Base-by-base conservation (phyloP, 805 yeast genomes). In the Suhomyces kilbournensis region DNA sequence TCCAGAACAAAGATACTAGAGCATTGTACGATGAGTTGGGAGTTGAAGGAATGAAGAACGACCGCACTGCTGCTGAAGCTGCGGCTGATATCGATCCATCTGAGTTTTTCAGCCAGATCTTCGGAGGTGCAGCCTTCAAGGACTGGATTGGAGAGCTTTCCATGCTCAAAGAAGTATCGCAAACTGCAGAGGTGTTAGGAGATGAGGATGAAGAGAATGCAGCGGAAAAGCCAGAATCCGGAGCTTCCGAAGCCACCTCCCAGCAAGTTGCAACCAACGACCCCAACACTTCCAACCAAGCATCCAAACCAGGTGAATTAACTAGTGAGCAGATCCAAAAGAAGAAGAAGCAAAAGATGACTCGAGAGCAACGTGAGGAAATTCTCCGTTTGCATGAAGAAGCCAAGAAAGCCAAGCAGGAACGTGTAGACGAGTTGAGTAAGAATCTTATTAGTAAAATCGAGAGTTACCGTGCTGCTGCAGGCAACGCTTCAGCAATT, bases 71-170 rank as follows among this genome's bases (percentile, higher is more conserved):
- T 38, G 90, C 90, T 2, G 84, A 79, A 7, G 92, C 90, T 8
- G 88, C 85, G 53, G 89, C 85, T 52, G 76, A 71, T 19, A 62
- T 73, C 32, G 98, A 94, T 66, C 96, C 97, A 0, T 75, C 81
- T 49, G 97, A 92, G 65, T 86, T 90, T 62, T 90, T 94, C 70
- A 80, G 86, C 26, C 78, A 79, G 65, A 88, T 94, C 35, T 94
- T 88, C 68, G 96, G 96, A 52, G 96, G 96, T 50, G 91, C 85
- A 54, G 83, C 85, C 1, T 88, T 88, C 65, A 73, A 80, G 52
- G 88, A 82, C 53, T 88, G 91, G 78, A 89, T 93, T 60, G 99
- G 99, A 4, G 97, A 94, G 66, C 72, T 91, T 55, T 81, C 91
- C 26, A 76, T 92, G 66, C 69, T 94, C 63, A 83, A 82, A 61